Evolutionary conservation across 2,329 filamentous ascomycete genomes (phyloP).

Genomic region (Byssochlamys sp.): DNA sequence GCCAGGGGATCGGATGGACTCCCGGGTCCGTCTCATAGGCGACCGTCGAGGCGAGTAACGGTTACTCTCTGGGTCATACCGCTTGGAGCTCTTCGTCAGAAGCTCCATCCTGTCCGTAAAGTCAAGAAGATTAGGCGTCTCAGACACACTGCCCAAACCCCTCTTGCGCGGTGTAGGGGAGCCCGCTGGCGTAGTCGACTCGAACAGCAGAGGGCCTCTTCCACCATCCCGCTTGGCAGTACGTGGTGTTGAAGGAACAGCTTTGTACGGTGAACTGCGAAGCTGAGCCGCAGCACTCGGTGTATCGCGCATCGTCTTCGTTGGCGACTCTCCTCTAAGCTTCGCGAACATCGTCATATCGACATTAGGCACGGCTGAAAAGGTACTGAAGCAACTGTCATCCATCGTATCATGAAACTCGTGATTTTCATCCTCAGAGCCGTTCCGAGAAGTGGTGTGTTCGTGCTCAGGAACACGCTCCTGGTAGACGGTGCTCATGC

Average conservation of each 20-base stretch:
- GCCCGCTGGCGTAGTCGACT: conserved; percentile 22
- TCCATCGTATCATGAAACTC: conserved; percentile 28
- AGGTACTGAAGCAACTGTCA: conserved; percentile 60
- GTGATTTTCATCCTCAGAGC: conserved; percentile 21
- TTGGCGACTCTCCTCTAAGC: conserved; percentile 54
- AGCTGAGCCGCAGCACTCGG: conserved; percentile 31
- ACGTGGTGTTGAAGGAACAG: conserved; percentile 35
- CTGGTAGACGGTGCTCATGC: conserved; percentile 33
- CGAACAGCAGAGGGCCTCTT: conserved; percentile 18
- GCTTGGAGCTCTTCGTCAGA: conserved; percentile 40
- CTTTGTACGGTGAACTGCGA: conserved; percentile 9
- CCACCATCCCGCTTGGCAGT: conserved; percentile 35
- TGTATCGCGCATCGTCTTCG: conserved; percentile 37
- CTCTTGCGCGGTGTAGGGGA: conserved; percentile 43
- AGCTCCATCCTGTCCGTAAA: conserved; percentile 70
- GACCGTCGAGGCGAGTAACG: conserved; percentile 34
- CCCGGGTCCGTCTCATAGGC: conserved; percentile 32
- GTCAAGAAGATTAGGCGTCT: conserved; percentile 74
- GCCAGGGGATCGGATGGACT: conserved; percentile 28
- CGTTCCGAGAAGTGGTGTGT: conserved; percentile 11
- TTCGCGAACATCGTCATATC: conserved; percentile 76
- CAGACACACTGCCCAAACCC: conserved; percentile 35
- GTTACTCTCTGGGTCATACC: conserved; percentile 31
- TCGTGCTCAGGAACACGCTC: conserved; percentile 15
- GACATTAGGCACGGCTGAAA: conserved; percentile 68